Evolutionary conservation across 2,329 filamentous ascomycete species (phyloP).

Genomic region (Aspergillus fumigatiaffinis): DNA sequence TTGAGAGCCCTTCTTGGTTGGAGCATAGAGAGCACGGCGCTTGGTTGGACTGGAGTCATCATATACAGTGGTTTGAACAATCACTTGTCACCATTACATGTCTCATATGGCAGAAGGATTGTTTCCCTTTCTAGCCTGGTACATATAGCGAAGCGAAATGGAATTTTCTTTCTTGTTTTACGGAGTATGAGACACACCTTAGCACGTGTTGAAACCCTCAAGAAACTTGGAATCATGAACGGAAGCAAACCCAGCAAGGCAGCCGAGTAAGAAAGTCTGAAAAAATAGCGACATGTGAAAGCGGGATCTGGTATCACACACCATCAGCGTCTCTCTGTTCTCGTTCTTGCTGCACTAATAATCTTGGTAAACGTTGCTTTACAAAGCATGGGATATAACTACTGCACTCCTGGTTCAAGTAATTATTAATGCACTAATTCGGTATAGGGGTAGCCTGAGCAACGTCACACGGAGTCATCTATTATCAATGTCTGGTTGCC

Average conservation of each 20-base stretch:
- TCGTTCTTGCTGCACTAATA: background rate
- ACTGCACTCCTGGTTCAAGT: too few species aligned
- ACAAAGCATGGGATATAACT: background rate
- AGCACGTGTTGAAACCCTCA: background rate
- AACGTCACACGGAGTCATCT: too few species aligned
- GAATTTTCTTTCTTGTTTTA: background rate
- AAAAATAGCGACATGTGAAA: background rate
- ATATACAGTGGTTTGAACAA: background rate
- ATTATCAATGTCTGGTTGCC: too few species aligned
- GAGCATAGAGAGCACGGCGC: background rate
- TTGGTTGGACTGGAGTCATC: background rate
- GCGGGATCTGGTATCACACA: background rate
- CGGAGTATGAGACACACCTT: background rate
- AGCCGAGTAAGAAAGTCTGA: background rate
- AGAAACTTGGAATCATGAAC: too few species aligned
- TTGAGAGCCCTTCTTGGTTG: background rate
- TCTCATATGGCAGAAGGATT: conserved; percentile 1
- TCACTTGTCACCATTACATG: background rate
- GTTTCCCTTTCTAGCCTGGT: background rate
- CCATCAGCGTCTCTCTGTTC: too few species aligned
- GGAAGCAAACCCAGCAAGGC: background rate
- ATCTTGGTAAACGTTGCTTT: background rate
- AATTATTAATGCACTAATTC: background rate
- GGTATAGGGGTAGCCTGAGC: background rate
- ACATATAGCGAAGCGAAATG: background rate